These are phyloP conservation scores for Clausena lansium DNA, from an alignment of 345 rosid species.

Conservation along the genomic window DNA sequence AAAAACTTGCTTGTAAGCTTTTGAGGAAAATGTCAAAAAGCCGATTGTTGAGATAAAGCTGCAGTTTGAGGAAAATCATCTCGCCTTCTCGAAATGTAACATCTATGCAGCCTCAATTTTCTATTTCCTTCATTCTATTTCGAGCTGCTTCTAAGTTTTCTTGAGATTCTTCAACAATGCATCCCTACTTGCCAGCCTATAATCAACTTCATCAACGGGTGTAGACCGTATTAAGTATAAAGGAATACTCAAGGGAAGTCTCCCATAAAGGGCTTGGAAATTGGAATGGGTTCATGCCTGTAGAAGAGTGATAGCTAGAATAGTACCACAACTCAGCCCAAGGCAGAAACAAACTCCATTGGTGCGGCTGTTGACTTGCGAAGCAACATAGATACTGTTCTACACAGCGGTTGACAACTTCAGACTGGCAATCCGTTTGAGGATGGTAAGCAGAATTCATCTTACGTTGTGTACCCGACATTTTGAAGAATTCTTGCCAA, in stretches of 20 bases:
- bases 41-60: background rate
- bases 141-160: background rate
- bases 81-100: background rate
- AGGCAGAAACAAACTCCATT: background rate
- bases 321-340: background rate
- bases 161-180: background rate
- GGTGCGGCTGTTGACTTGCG: rapidly evolving
- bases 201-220: background rate
- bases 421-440: rapidly evolving
- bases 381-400: too few relatives aligned
- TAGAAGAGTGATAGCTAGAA: background rate
- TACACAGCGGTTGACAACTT: background rate
- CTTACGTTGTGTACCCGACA: too few relatives aligned
- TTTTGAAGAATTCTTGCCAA: too few relatives aligned
- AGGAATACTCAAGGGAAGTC: background rate
- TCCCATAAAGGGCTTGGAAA: background rate
- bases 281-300: too few relatives aligned
- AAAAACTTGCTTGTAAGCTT: background rate
- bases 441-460: too few relatives aligned
- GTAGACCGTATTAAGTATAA: background rate
- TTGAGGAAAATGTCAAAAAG: background rate
- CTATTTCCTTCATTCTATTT: background rate
- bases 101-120: background rate
- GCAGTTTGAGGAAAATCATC: background rate
- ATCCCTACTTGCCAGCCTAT: background rate